Conservation (phyloP, 257 asterid genomes). For the Fraxinus anomala region DNA sequence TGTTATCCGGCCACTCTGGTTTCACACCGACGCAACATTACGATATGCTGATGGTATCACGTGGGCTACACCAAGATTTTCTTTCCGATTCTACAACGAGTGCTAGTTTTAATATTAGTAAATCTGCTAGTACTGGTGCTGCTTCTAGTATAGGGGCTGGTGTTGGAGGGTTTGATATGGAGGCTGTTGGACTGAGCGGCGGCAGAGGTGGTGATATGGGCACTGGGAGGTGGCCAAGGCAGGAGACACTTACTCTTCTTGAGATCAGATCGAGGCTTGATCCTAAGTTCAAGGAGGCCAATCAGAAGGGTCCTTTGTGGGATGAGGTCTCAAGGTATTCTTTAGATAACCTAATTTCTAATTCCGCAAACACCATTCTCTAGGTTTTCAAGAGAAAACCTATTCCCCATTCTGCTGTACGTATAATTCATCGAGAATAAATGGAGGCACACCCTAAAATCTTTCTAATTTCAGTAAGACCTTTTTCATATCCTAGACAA, state of each 20-base stretch:
- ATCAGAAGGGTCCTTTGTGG: slow-evolving; percentile 96
- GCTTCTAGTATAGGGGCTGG: slow-evolving; percentile 28
- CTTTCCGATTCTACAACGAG: slow-evolving; percentile 43
- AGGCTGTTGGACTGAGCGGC: slow-evolving; percentile 38
- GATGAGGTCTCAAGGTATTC: slow-evolving; percentile 90
- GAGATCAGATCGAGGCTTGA: slow-evolving; percentile 94
- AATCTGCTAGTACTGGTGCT: slow-evolving; percentile 20
- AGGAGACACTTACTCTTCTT: slow-evolving; percentile 91
- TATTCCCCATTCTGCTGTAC: background rate
- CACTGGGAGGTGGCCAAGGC: slow-evolving; percentile 93
- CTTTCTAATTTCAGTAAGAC: background rate
- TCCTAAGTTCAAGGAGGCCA: slow-evolving; percentile 88
- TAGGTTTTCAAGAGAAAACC: background rate
- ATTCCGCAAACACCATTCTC: slow-evolving; percentile 6
- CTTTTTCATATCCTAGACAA: background rate
- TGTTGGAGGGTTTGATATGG: slow-evolving; percentile 43
- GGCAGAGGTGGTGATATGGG: slow-evolving; percentile 46
- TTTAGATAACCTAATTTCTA: slow-evolving; percentile 28
- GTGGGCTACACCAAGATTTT: slow-evolving; percentile 37
- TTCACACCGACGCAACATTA: slow-evolving; percentile 43
- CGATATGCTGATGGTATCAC: slow-evolving; percentile 49
- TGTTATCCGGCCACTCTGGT: slow-evolving; percentile 43
- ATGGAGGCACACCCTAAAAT: background rate
- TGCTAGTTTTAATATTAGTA: background rate
- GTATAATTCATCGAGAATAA: background rate